Evolutionary conservation across 2,329 filamentous ascomycete species (phyloP), one percentile per base, ranked within the genome.

Genomic region (Proliferodiscus dingleyae): DNA sequence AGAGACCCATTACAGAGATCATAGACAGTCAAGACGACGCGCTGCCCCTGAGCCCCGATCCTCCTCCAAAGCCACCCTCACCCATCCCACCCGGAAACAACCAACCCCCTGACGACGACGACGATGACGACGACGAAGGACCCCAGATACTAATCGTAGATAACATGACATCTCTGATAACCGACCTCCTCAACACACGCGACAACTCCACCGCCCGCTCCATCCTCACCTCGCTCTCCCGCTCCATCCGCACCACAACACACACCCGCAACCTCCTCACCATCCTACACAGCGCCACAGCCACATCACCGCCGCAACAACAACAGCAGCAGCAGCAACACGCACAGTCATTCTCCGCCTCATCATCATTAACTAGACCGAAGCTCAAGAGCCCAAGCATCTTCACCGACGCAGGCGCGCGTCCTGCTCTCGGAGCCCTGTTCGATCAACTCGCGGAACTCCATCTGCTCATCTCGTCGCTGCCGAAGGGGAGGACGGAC

Each of bases 391-490:
- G n/a, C n/a, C n/a, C n/a, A n/a, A n/a, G n/a, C n/a, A n/a, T n/a
- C n/a, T n/a, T n/a, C n/a, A n/a, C n/a, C n/a, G n/a, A n/a, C n/a
- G n/a, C n/a, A n/a, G n/a, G n/a, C n/a, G n/a, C 6, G 1, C 28
- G 28, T 10, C 61, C 61, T 5, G 50, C 58, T 0, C 40, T 78
- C 44, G 78, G 78, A 4, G 64, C 70, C 11, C 68, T 75, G 4
- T 82, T 82, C 50, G 55, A 70, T 5, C 72, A 77, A 60, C 66
- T 81, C 33, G 64, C 78, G 0, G 71, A 79, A 37, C 41, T 81
- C 15, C 77, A 81, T 49, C 52, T 83, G 4, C 64, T 82, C 2
- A 71, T 73, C 47, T 73, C 70, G 4, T 58, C 58, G 3, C 49
- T 77, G 1, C 71, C 75, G 19, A 64, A 66, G 33, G 60, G 58